Evolutionary conservation across 2,329 filamentous ascomycete genomes (phyloP), one percentile per base, ranked within the genome.

Genomic region (Alternaria panax): DNA sequence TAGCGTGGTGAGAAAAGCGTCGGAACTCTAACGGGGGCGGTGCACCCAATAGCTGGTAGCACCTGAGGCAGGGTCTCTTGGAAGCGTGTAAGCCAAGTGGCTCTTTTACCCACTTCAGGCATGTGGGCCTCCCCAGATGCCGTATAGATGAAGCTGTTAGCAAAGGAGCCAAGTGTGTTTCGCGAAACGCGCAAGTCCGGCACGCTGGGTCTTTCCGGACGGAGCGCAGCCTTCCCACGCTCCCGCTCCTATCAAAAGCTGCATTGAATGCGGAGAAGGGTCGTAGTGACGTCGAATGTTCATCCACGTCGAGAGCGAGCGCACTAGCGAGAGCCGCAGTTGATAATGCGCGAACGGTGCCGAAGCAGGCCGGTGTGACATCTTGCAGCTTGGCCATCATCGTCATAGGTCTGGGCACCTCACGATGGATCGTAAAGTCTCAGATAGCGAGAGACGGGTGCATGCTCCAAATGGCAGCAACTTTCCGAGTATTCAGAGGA

Each of bases 251-350:
- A 51, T 52, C 14, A 24, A 30, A 48, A 18, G 25, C 32, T 38
- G 27, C 25, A 40, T 48, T 14, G 20, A 27, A 48, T 56, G 47
- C 46, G 56, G 56, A 59, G 56, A 53, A 53, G 45, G 41, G 53
- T 38, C 20, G 45, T 20, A 32, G 47, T 68, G 67, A 65, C 58
- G 65, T 68, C 48, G 51, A 40, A 28, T 51, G 47, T 51, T 51
- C 54, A 64, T 67, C 58, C 54, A 20, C 30, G 60, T 63, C 64
- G 68, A 66, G 54, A 65, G 63, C 52, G 59, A 63, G 57, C 57
- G 63, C 62, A 59, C 67, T 67, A 70, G 40, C 36, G 41, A 60
- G 62, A 68, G 64, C 65, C 63, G 62, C 65, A 69, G 52, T 32
- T 58, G 43, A 57, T 55, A 50, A 46, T 63, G 38, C 58, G 56